These are phyloP conservation scores for Daldinia sp. DNA, from an alignment of 2,329 filamentous ascomycete genomes.

Conservation along the genomic window DNA sequence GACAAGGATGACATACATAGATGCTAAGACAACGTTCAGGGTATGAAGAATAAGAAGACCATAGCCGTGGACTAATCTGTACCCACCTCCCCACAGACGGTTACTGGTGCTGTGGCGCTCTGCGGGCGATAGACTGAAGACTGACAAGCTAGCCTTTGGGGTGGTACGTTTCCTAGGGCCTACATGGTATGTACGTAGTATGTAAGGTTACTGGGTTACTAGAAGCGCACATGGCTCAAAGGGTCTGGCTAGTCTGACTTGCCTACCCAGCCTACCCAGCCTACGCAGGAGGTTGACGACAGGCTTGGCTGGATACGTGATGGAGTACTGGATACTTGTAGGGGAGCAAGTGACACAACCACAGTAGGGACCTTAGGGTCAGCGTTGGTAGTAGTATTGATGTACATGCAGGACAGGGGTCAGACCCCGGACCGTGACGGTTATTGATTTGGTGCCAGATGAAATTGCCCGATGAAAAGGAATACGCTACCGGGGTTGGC, in stretches of 20 bases:
- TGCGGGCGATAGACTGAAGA: constrained; percentile 20
- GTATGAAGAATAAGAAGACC: constrained; percentile 43
- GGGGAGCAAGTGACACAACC: constrained; percentile 47
- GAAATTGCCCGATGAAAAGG: constrained; percentile 59
- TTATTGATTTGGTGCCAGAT: constrained; percentile 56
- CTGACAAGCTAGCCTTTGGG: constrained; percentile 16
- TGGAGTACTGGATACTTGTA: constrained; percentile 25
- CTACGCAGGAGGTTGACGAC: constrained; percentile 25
- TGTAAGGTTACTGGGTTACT: constrained; percentile 41
- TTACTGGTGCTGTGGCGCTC: constrained; percentile 48
- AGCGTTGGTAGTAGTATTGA: constrained; percentile 43
- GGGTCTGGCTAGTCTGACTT: constrained; percentile 43
- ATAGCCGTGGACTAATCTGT: constrained; percentile 41
- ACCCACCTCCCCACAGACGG: constrained; percentile 44
- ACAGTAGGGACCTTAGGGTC: constrained; percentile 42
- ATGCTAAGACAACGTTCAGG: constrained; percentile 50
- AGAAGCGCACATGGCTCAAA: constrained; percentile 51
- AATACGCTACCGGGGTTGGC: constrained; percentile 50
- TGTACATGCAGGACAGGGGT: constrained; percentile 46
- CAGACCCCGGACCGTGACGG: constrained; percentile 51
- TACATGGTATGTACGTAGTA: constrained; percentile 11
- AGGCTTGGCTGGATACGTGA: constrained; percentile 36
- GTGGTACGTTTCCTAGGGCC: constrained; percentile 31
- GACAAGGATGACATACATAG: constrained; percentile 54
- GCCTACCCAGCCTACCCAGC: too few relatives aligned